Conservation (phyloP, 2,329 filamentous ascomycete genomes). For the Diatrype stigma region DNA sequence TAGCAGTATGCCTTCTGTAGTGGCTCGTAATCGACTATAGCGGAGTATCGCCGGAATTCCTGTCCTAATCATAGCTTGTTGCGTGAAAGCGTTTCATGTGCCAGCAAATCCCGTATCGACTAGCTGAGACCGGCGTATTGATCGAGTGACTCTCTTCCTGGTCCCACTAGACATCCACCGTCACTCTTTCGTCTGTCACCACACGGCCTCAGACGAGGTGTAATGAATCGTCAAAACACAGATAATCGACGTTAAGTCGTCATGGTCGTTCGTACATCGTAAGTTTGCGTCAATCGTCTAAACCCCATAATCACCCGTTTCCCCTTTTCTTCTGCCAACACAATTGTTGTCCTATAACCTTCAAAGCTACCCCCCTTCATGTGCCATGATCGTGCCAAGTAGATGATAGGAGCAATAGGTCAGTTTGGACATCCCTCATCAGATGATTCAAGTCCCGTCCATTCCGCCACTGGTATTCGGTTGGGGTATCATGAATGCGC, state of each 20-base stretch:
- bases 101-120: too few relatives aligned
- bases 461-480: too few relatives aligned
- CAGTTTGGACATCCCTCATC: too few relatives aligned
- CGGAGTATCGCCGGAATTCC: too few relatives aligned
- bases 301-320: neutral
- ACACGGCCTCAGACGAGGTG: neutral
- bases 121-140: too few relatives aligned
- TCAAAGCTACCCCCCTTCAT: neutral
- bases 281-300: neutral
- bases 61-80: too few relatives aligned
- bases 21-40: too few relatives aligned
- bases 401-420: neutral
- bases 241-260: neutral
- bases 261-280: neutral
- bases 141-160: neutral
- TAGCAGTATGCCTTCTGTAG: too few relatives aligned
- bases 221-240: neutral
- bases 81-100: too few relatives aligned
- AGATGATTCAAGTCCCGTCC: too few relatives aligned
- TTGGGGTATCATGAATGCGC: too few relatives aligned
- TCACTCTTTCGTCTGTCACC: neutral
- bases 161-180: neutral
- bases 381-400: neutral
- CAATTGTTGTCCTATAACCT: neutral
- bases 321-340: neutral